Evolutionary conservation across 2,329 filamentous ascomycete species (phyloP).

Genomic region (Aaosphaeria pasadenensis): DNA sequence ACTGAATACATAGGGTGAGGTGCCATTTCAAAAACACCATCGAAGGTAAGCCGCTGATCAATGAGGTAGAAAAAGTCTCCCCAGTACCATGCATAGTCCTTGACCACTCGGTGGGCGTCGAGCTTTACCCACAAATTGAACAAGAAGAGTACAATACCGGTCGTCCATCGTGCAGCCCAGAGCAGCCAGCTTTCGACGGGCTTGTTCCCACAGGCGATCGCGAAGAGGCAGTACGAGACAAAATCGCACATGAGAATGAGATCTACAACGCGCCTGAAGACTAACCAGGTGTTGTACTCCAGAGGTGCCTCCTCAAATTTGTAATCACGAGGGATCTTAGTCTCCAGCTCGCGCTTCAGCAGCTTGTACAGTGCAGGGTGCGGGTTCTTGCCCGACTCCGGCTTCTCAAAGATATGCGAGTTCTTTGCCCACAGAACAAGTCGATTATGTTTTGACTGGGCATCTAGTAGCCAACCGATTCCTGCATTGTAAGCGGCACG

Average conservation of each 20-base stretch:
- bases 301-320: constrained; percentile 87
- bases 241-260: constrained; percentile 99
- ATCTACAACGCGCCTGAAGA: constrained; percentile 93
- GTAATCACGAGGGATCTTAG: constrained; percentile 93
- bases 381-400: constrained; percentile 75
- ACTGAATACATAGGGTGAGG: constrained; percentile 99
- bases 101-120: constrained; percentile 95
- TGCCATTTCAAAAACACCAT: constrained; percentile 98
- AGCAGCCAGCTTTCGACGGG: constrained; percentile 72
- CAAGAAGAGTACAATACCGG: constrained; percentile 74
- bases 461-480: constrained; percentile 83
- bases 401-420: constrained; percentile 81
- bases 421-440: constrained; percentile 85
- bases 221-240: constrained; percentile 93
- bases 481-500: constrained; percentile 88
- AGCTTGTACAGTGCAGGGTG: constrained; percentile 78
- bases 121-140: constrained; percentile 99
- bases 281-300: constrained; percentile 98
- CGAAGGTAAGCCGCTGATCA: constrained; percentile 95
- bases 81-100: constrained; percentile 99
- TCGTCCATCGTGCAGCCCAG: constrained; percentile 71
- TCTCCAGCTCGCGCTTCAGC: constrained; percentile 85
- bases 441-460: constrained; percentile 85
- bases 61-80: constrained; percentile 99
- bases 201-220: constrained; percentile 76